Conservation (phyloP, 2,329 filamentous ascomycete genomes). For the Paecilomyces variotii region DNA sequence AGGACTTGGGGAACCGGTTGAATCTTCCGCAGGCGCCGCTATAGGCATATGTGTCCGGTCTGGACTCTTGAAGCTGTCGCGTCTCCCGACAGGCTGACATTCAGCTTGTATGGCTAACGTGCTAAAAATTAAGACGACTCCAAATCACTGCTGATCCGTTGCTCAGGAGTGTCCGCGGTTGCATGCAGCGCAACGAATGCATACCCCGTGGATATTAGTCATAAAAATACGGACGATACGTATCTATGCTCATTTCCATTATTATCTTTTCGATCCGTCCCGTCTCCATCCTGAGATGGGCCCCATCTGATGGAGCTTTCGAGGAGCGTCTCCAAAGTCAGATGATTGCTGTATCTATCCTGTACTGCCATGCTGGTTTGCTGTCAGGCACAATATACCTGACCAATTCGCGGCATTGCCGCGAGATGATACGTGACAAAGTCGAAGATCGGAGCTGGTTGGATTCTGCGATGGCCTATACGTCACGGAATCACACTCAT, state of each 20-base stretch:
- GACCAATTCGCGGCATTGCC: background rate
- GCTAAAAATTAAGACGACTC: background rate
- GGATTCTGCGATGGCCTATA: background rate
- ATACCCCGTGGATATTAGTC: background rate
- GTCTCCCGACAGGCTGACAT: background rate
- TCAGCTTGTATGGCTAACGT: background rate
- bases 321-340: background rate
- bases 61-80: background rate
- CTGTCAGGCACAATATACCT: background rate
- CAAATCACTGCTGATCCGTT: background rate
- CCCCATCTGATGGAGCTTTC: background rate
- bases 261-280: background rate
- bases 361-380: background rate
- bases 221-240: background rate
- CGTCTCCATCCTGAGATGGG: background rate
- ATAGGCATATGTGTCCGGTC: background rate
- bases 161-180: background rate
- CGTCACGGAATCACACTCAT: background rate
- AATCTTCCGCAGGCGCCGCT: background rate
- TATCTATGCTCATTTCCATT: background rate
- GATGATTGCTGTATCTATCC: background rate
- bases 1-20: background rate
- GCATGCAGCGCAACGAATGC: background rate
- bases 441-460: background rate
- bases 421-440: background rate